Base-by-base conservation (phyloP, 768 basidiomycete species). In the Imleria badia region DNA sequence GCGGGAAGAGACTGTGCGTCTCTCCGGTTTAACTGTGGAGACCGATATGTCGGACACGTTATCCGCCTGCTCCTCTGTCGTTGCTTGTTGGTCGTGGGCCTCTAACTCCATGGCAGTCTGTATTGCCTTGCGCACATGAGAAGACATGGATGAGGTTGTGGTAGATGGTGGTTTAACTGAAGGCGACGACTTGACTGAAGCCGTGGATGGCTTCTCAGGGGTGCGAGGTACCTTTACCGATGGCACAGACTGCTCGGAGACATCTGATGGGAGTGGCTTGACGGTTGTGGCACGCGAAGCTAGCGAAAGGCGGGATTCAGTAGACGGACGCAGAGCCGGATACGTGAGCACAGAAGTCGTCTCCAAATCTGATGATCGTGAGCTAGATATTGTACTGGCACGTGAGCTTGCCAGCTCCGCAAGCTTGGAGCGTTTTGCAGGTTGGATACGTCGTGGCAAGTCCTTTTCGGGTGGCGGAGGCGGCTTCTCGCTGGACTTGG, bases 291-390 rank as follows among this genome's bases (percentile, higher is more conserved):
- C 54, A 30, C 56, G 66, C 3, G 72, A 67, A 51, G 60, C 64
- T 12, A 67, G 45, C 38, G 71, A 73, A 45, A 72, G 55, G 30
- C 71, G 64, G 19, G 88, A 90, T 45, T 81, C 77, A 3, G 82
- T 66, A 26, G 85, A 78, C n/a, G 88, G 89, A 17, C 89, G 84
- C 56, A 90, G 75, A 17, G 65, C 77, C 22, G 88, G 85, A 64
- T 85, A 91, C 1, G 89, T 90, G 61, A 84, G 81, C n/a, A 87
- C 76, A 23, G 87, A 84, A 4, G 81, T 83, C 0, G 81, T 73
- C 33, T 81, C 74, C 40, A 81, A 54, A 54, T 79, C 80, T 3
- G 79, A 81, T 22, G 83, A 81, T 45, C 78, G 73, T 22, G 85
- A 83, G 60, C 80, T 82, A 55, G 67, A 67, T 42, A 75, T 64